These are phyloP conservation scores for Taphrina flavorubra DNA, from an alignment of 1,139 yeast species.

Conservation along the genomic window DNA sequence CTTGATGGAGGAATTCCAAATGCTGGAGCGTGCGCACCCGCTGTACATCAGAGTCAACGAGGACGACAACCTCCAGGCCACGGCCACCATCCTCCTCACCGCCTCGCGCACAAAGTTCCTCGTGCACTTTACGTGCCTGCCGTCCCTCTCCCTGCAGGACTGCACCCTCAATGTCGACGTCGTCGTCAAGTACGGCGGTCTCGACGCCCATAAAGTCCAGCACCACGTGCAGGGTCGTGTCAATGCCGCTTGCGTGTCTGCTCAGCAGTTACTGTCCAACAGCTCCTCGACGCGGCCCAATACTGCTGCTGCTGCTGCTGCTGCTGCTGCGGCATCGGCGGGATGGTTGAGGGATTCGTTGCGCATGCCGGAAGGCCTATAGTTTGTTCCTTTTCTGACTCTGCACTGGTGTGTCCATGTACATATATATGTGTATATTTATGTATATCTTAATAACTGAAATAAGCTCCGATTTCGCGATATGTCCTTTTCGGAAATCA, in stretches of 20 bases:
- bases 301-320: too few species aligned
- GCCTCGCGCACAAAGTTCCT: constrained; percentile 35
- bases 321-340: background rate
- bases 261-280: too few species aligned
- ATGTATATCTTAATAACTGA: too few species aligned
- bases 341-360: constrained; percentile 34
- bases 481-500: too few species aligned
- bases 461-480: too few species aligned
- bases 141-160: constrained; percentile 15
- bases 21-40: constrained; percentile 19
- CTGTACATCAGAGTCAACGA: constrained; percentile 15
- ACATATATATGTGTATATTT: background rate
- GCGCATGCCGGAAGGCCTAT: constrained; percentile 36
- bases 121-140: constrained; percentile 27
- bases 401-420: background rate
- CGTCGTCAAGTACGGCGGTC: constrained; percentile 30
- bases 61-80: constrained; percentile 25
- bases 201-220: constrained; percentile 24
- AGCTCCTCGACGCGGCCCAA: too few species aligned
- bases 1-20: constrained; percentile 3
- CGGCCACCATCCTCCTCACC: constrained; percentile 21
- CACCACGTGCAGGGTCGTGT: constrained; percentile 13
- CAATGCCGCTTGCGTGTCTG: background rate
- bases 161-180: constrained; percentile 22
- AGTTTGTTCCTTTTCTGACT: background rate